Evolutionary conservation across 345 rosid species (phyloP).

Genomic region (Dipteronia sinensis): DNA sequence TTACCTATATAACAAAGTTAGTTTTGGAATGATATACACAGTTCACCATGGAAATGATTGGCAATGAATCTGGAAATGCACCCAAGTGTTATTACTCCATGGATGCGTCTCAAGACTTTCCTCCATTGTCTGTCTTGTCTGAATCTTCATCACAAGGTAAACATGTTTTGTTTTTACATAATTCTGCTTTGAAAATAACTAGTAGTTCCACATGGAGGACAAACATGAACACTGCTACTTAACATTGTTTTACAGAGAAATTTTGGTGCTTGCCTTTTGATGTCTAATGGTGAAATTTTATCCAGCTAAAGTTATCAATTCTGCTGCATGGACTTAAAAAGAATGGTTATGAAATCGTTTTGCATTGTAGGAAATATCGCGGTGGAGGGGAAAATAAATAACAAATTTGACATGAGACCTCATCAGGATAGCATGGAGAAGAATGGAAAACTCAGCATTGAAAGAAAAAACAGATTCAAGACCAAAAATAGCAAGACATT

Average conservation of each 20-base stretch:
- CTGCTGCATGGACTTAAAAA: background rate
- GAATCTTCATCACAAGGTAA: slow-evolving; percentile 63
- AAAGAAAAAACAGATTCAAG: no score
- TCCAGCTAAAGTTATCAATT: no score
- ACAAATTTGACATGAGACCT: slow-evolving; percentile 86
- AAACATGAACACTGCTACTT: no score
- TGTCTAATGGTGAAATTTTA: no score
- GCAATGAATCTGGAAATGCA: slow-evolving; percentile 59
- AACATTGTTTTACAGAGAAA: no score
- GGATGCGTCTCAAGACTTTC: slow-evolving; percentile 72
- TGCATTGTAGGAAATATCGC: slow-evolving; percentile 49
- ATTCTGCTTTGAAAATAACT: no score
- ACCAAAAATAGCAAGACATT: slow-evolving; percentile 68
- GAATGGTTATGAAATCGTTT: background rate
- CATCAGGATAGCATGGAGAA: slow-evolving; percentile 65
- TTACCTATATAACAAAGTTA: slow-evolving; percentile 20
- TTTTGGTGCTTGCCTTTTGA: no score
- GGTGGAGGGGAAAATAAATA: slow-evolving; percentile 73
- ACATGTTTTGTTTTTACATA: background rate
- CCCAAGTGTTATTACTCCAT: slow-evolving; percentile 57
- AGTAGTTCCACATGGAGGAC: no score
- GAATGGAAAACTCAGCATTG: slow-evolving; percentile 22
- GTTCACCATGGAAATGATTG: slow-evolving; percentile 71
- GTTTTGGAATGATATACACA: slow-evolving; percentile 30
- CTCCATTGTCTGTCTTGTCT: slow-evolving; percentile 65